Evolutionary conservation across 805 yeast species (phyloP).

Genomic region (Myxozyma melibiosi): DNA sequence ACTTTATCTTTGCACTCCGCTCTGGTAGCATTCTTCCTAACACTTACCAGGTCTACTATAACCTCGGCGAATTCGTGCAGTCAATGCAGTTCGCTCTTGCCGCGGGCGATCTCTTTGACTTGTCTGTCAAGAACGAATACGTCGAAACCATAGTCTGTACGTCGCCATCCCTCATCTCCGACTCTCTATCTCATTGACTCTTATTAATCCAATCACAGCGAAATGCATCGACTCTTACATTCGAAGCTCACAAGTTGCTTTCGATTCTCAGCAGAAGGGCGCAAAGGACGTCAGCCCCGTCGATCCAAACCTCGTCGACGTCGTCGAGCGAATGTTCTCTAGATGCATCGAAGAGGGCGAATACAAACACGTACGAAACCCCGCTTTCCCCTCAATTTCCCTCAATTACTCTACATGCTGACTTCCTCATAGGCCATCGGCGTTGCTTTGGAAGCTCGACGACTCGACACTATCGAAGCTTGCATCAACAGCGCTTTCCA

Average conservation of each 20-base stretch:
- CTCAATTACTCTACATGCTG: background rate
- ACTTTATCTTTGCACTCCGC: background rate
- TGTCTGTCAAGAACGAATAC: constrained; percentile 76
- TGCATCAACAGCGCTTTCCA: constrained; percentile 31
- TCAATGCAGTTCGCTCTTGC: constrained; percentile 86
- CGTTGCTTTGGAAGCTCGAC: constrained; percentile 81
- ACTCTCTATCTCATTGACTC: too few species aligned
- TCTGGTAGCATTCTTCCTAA: too few species aligned
- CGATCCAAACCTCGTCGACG: constrained; percentile 62
- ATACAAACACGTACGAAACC: constrained; percentile 55
- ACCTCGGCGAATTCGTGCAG: constrained; percentile 89
- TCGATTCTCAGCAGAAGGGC: constrained; percentile 12
- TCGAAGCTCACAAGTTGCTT: constrained; percentile 54
- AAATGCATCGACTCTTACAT: constrained; percentile 88
- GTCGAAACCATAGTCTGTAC: constrained; percentile 84
- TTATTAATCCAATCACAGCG: constrained; percentile 47
- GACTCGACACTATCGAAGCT: constrained; percentile 69
- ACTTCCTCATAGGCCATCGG: constrained; percentile 64
- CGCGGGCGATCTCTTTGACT: constrained; percentile 78
- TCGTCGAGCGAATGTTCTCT: constrained; percentile 84
- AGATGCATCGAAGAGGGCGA: constrained; percentile 77
- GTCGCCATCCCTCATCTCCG: too few species aligned
- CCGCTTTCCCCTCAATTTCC: background rate
- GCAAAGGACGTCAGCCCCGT: constrained; percentile 24
- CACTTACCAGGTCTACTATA: constrained; percentile 67